Evolutionary conservation across 1,284 basidiomycete genomes (phyloP).

Genomic region (Leccinum griseonigrum): DNA sequence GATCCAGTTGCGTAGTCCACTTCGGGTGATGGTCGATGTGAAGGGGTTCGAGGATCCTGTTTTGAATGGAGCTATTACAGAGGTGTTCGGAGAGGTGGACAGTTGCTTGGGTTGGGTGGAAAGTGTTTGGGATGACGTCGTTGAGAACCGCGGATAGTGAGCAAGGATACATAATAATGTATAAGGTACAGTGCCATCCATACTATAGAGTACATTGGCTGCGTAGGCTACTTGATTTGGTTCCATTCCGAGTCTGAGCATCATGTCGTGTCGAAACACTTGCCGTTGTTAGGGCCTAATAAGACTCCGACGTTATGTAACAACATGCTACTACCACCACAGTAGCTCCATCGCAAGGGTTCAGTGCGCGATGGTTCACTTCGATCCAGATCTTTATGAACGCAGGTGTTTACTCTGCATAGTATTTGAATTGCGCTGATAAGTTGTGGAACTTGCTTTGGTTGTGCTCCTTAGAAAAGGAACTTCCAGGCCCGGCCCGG

Average conservation of each 20-base stretch:
- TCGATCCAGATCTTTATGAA: neutral
- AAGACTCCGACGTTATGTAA: no score
- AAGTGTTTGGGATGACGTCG: slow-evolving; percentile 38
- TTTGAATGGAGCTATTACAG: slow-evolving; percentile 32
- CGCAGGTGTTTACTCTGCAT: neutral
- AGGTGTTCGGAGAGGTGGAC: slow-evolving; percentile 33
- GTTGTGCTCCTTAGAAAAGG: neutral
- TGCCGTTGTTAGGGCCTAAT: no score
- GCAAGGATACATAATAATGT: neutral
- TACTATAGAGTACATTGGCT: no score
- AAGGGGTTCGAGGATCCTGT: slow-evolving; percentile 50
- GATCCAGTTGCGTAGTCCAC: neutral
- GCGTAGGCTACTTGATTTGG: no score
- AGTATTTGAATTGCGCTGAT: neutral
- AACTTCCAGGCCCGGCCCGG: neutral
- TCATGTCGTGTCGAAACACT: no score
- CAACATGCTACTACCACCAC: neutral
- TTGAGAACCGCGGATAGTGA: slow-evolving; percentile 11
- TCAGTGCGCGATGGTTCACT: neutral
- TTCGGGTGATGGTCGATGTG: neutral
- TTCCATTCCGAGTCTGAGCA: no score
- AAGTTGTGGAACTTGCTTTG: no score
- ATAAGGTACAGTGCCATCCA: neutral
- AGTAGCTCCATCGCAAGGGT: neutral
- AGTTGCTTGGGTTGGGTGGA: slow-evolving; percentile 41